Conservation (phyloP, 352 stramenopile genomes). For the Phytophthora meadii region DNA sequence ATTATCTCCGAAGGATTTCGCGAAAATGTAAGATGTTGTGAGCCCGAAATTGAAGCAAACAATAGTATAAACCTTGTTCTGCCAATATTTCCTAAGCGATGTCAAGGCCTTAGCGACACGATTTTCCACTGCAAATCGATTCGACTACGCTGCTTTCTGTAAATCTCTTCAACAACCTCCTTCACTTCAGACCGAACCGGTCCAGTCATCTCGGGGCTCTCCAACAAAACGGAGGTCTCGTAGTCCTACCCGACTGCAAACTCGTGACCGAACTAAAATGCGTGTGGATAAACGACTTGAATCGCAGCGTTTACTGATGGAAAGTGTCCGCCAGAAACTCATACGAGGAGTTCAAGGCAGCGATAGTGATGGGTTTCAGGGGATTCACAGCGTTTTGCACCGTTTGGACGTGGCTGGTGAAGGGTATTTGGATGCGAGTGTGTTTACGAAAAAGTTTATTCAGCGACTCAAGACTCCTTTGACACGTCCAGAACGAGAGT, state of each 20-base stretch:
- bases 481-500: slow-evolving; percentile 54
- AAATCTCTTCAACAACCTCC: slow-evolving; percentile 27
- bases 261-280: slow-evolving; percentile 34
- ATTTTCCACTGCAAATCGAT: slow-evolving; percentile 1
- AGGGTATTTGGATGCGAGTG: slow-evolving; percentile 43
- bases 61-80: too few relatives aligned
- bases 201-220: slow-evolving; percentile 8
- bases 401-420: slow-evolving; percentile 44
- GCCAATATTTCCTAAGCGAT: slow-evolving; percentile 11
- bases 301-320: slow-evolving; percentile 49
- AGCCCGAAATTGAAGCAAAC: too few relatives aligned
- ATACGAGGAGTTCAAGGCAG: slow-evolving; percentile 47
- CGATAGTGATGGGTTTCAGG: slow-evolving; percentile 45
- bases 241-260: slow-evolving; percentile 16
- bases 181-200: slow-evolving; percentile 6
- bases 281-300: slow-evolving; percentile 60
- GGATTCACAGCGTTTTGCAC: slow-evolving; percentile 50
- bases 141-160: slow-evolving; percentile 43
- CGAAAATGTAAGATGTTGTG: slow-evolving; percentile 23
- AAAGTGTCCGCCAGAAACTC: slow-evolving; percentile 64
- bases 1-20: slow-evolving; percentile 19
- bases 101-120: slow-evolving; percentile 4
- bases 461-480: slow-evolving; percentile 48
- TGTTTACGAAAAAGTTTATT: slow-evolving; percentile 55
- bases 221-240: slow-evolving; percentile 22